Evolutionary conservation across 2,329 filamentous ascomycete genomes (phyloP), one percentile per base, ranked within the genome.

Genomic region (Orbilia brochopaga): DNA sequence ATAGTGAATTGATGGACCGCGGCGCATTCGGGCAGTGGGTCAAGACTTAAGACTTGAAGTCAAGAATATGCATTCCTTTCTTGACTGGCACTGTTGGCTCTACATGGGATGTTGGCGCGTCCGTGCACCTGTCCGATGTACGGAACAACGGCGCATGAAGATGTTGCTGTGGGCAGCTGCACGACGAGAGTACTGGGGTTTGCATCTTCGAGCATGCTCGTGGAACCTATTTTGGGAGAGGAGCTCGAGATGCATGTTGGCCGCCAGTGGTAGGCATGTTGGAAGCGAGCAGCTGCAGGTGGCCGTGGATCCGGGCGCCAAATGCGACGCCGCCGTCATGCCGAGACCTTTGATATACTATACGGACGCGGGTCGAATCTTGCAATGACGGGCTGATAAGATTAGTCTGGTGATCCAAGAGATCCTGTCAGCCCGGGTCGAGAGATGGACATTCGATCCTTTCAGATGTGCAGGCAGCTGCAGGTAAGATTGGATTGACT

Each of bases 181-280:
- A 13, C 37, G 27, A 4, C 8, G 5, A 17, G 15, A 42, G 54
- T 24, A 27, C 15, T 23, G 56, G 44, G 44, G 11, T 11, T 24
- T 21, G 21, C 15, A 15, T 42, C 37, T 2, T 42, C 13, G 11
- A 3, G 40, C 24, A 32, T 27, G 50, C 35, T 54, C 35, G 42
- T 37, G 32, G 44, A 55, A 62, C 65, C 66, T 70, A 70, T 70
- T 70, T 64, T 70, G 53, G 66, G 66, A 69, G 30, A 21, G 35
- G 40, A n/a, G 40, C 15, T 2, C 57, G 56, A 56, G 23, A 19
- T 56, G 56, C 64, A 57, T 23, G 21, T 19, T 42, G 30, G 19
- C 54, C 24, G 48, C 40, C 32, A 32, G 59, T 24, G n/a, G 35
- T 8, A 24, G 59, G 51, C 27, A 40, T 55, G 59, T 48, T 64